Evolutionary conservation across 768 basidiomycete species (phyloP).

Genomic region (Hortiboletus campestris): DNA sequence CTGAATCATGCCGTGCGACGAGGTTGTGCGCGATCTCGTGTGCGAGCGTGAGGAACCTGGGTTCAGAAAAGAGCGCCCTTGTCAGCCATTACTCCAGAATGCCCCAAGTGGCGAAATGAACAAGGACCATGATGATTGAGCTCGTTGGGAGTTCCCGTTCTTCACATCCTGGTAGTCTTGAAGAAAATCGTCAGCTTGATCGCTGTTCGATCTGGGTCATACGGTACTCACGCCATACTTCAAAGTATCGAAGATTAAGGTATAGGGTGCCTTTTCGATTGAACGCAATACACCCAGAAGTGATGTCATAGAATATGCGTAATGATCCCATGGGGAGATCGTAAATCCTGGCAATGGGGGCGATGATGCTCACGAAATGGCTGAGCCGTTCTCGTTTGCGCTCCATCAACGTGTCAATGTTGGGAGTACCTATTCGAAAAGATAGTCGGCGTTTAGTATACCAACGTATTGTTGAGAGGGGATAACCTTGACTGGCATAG

Average conservation of each 20-base stretch:
- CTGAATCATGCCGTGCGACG: background rate
- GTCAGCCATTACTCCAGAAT: background rate
- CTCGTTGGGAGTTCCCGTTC: background rate
- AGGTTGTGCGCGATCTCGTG: background rate
- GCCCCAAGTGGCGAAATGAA: background rate
- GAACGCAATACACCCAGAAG: conserved; percentile 84
- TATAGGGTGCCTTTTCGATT: conserved; percentile 85
- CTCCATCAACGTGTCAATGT: too few species aligned
- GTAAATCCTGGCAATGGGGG: too few species aligned
- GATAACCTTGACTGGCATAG: too few species aligned
- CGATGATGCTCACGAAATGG: too few species aligned
- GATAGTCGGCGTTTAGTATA: too few species aligned
- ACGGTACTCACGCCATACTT: conserved; percentile 84
- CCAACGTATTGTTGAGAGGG: too few species aligned
- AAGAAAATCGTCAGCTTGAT: too few species aligned
- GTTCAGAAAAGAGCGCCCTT: background rate
- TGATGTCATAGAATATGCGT: conserved; percentile 80
- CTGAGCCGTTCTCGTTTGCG: too few species aligned
- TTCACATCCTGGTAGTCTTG: background rate
- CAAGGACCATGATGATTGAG: background rate
- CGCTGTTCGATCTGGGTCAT: too few species aligned
- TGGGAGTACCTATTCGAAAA: too few species aligned
- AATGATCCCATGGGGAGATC: conserved; percentile 25
- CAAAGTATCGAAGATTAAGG: conserved; percentile 78
- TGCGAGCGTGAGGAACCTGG: background rate